Percentiles rank a stretch among this genome's conserved stretches.
Conservation (phyloP, 2,329 filamentous ascomycete genomes). For the Gnomoniopsis smithogilvyi region DNA sequence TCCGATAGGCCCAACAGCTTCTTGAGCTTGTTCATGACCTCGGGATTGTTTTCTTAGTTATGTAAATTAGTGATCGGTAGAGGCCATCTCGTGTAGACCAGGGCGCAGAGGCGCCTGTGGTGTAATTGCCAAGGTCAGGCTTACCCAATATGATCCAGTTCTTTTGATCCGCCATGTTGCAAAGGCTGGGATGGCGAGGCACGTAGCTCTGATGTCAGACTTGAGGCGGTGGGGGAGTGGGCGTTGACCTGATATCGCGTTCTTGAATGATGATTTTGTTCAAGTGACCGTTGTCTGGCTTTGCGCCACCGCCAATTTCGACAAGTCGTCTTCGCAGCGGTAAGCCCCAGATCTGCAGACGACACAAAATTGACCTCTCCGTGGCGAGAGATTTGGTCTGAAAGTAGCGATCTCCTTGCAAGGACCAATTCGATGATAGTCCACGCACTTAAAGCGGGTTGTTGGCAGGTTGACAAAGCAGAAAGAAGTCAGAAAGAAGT, state of each 20-base stretch:
- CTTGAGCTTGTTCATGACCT: constrained; percentile 71
- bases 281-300: not conserved
- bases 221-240: not conserved
- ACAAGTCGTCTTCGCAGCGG: not conserved
- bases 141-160: constrained; percentile 16
- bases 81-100: not conserved
- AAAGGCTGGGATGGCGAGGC: constrained; percentile 1
- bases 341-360: not conserved
- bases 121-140: not conserved
- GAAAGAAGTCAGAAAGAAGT: not conserved
- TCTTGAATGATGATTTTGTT: not conserved
- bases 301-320: not conserved
- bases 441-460: not conserved
- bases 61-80: not conserved
- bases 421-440: not conserved
- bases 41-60: constrained; percentile 60
- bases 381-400: not conserved
- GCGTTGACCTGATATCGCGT: not conserved
- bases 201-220: constrained; percentile 15
- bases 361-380: no score
- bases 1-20: constrained; percentile 68
- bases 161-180: constrained; percentile 12
- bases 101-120: not conserved
- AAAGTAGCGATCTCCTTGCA: not conserved
- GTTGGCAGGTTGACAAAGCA: not conserved